phyloP scores from a whole-genome alignment of 768 basidiomycete genomes.

The Phlebiopsis gigantea region DNA sequence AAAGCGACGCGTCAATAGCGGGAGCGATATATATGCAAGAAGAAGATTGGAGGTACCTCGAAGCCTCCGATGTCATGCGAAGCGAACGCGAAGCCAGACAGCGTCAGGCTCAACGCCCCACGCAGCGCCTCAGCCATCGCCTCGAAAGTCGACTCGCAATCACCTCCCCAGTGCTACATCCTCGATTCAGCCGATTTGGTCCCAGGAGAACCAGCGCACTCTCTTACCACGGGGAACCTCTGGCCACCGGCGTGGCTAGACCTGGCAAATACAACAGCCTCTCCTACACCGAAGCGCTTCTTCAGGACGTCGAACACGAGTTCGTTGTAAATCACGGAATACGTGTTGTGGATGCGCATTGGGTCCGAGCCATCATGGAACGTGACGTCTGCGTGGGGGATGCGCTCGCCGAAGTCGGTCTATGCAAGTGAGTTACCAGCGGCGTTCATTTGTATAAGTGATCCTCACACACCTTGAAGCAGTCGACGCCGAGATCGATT shows the following conservation, averaged over 20 bases:
- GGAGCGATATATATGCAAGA: background rate
- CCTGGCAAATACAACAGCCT: constrained; percentile 67
- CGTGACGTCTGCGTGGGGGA: constrained; percentile 57
- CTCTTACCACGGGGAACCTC: constrained; percentile 34
- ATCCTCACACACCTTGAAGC: constrained; percentile 40
- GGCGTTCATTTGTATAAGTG: background rate
- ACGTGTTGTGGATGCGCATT: constrained; percentile 67
- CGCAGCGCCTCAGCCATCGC: constrained; percentile 75
- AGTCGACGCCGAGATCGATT: constrained; percentile 42
- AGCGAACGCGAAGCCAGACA: constrained; percentile 67
- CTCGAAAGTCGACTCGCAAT: constrained; percentile 73
- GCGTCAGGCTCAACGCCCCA: constrained; percentile 58
- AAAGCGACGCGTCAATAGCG: background rate
- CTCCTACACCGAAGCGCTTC: constrained; percentile 52
- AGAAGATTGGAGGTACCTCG: constrained; percentile 36
- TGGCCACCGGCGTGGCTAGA: constrained; percentile 68
- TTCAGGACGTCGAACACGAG: constrained; percentile 60
- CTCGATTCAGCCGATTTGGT: background rate
- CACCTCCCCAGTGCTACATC: constrained; percentile 62
- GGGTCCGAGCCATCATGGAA: constrained; percentile 69
- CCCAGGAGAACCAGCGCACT: background rate
- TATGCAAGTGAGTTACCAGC: constrained; percentile 18
- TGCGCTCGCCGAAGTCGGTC: constrained; percentile 78
- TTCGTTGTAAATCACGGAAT: constrained; percentile 64
- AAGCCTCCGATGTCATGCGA: constrained; percentile 79